Evolutionary conservation across 2,329 filamentous ascomycete species (phyloP).

Genomic region (Berkeleyomyces rouxiae): DNA sequence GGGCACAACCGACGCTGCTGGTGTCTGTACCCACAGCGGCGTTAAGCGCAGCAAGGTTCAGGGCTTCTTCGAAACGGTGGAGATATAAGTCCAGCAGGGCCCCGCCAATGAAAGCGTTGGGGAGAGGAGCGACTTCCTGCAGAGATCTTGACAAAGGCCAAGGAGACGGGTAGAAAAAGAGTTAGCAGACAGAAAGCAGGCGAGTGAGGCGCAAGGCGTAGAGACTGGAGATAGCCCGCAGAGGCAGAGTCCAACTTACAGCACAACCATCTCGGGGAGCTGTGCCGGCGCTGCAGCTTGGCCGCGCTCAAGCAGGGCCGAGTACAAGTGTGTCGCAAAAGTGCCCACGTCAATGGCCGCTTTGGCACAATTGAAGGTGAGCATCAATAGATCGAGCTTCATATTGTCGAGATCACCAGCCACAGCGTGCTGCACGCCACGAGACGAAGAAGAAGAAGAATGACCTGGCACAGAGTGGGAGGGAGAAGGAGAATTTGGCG

Average conservation of each 20-base stretch:
- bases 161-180: neutral
- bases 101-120: constrained; percentile 71
- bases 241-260: constrained; percentile 26
- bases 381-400: constrained; percentile 50
- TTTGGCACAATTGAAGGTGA: constrained; percentile 84
- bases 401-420: constrained; percentile 8
- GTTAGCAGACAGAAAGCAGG: neutral
- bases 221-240: no score
- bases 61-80: constrained; percentile 49
- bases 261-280: constrained; percentile 38
- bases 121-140: constrained; percentile 78
- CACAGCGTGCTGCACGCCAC: neutral
- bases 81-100: constrained; percentile 65
- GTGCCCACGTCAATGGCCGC: constrained; percentile 48
- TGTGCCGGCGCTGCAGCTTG: constrained; percentile 22
- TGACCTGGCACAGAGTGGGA: neutral
- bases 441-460: neutral
- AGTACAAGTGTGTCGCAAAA: constrained; percentile 56
- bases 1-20: constrained; percentile 17
- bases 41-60: constrained; percentile 48
- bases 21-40: neutral
- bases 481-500: neutral
- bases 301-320: constrained; percentile 35
- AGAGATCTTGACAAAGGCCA: constrained; percentile 42
- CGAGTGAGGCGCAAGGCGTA: constrained; percentile 11